Evolutionary conservation across 768 basidiomycete species (phyloP), one percentile per base, ranked within the genome.

Genomic region (Suillus bovinus): DNA sequence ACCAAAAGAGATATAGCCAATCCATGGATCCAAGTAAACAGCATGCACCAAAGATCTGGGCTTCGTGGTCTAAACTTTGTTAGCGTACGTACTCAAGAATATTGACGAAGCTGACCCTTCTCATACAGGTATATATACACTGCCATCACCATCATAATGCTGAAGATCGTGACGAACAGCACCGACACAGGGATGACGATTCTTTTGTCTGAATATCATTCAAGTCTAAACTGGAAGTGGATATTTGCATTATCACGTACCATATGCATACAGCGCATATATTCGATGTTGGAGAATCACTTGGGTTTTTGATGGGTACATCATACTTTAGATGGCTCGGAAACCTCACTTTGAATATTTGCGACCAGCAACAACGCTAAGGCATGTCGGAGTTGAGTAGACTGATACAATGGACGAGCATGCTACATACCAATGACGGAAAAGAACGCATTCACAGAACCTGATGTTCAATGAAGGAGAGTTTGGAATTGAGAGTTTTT

Each of bases 1-100:
- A 61, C 61, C 61, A 61, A 33, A 61, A 61, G 4, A 60, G 57
- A 61, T 59, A 61, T 11, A 61, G 11, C 61, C 61, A 61, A 22
- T 56, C 33, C 34, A 56, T 6, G 11, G 61, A 42, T 8, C 34
- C 38, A 22, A 42, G 36, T 13, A 58, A 24, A 42, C n/a, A 17
- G 56, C 61, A 61, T 33, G 57, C 39, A 0, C 61, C 61, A 59
- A 59, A 57, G 17, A 60, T 56, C 49, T 56, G 10, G 8, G 27
- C 27, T 56, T 58, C 49, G 11, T 22, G 50, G 13, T 38, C 59
- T 60, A 60, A 8, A 60, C 22, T n/a, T 6, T 24, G 17, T 56
- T 17, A 56, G 36, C 8, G 11, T 11, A 29, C 9, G 17, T 34
- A 56, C 24, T 39, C 36, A 4, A 20, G 27, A 39, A 20, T 7